phyloP scores from a whole-genome alignment of 495 filamentous ascomycete genomes.

The Chaetomium tenue region DNA sequence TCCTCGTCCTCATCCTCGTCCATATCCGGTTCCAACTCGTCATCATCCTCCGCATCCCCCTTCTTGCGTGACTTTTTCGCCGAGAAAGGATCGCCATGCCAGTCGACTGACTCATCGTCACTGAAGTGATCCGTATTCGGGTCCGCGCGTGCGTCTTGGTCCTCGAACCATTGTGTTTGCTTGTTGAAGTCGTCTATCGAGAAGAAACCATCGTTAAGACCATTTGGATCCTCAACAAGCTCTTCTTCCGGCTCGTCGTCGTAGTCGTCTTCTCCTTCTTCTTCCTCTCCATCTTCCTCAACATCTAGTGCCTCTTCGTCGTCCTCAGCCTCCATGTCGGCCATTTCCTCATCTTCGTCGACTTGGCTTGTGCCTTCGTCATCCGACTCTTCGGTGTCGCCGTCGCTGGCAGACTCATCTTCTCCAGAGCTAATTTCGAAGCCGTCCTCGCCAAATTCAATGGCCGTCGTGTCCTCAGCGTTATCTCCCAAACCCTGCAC shows the following conservation, averaged over 20 bases:
- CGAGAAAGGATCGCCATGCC: constrained; percentile 68
- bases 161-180: constrained; percentile 80
- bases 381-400: constrained; percentile 40
- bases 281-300: constrained; percentile 33
- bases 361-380: constrained; percentile 44
- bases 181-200: constrained; percentile 98
- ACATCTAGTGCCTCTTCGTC: constrained; percentile 31
- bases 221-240: constrained; percentile 52
- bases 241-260: constrained; percentile 42
- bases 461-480: constrained; percentile 30
- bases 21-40: constrained; percentile 25
- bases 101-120: constrained; percentile 84
- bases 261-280: constrained; percentile 34
- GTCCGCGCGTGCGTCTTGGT: constrained; percentile 67
- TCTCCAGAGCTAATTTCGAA: constrained; percentile 43
- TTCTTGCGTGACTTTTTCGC: constrained; percentile 23
- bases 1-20: constrained; percentile 36
- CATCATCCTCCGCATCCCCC: constrained; percentile 18
- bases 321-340: constrained; percentile 30
- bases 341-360: constrained; percentile 43
- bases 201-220: constrained; percentile 94
- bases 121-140: constrained; percentile 57
- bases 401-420: constrained; percentile 33
- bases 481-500: constrained; percentile 25
- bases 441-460: constrained; percentile 48